These are phyloP conservation scores for Penicillium salamii DNA, from an alignment of 495 filamentous ascomycete species.

Conservation along the genomic window DNA sequence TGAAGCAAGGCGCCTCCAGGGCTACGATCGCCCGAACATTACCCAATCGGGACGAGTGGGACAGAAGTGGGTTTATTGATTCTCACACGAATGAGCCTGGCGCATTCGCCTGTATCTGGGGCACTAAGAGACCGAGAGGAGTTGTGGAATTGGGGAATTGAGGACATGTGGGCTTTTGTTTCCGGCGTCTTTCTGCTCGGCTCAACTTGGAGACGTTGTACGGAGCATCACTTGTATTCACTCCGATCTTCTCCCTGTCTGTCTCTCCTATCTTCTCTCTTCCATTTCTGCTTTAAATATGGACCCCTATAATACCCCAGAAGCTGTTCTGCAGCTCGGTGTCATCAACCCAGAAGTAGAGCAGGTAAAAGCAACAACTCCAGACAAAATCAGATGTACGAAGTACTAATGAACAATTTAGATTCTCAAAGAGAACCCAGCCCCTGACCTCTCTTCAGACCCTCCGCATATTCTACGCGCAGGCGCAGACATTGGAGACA, in stretches of 20 bases:
- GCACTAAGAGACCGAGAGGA: too few relatives aligned
- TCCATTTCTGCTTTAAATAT: not conserved
- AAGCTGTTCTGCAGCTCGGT: not conserved
- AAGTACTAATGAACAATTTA: not conserved
- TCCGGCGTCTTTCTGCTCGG: too few relatives aligned
- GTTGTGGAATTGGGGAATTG: too few relatives aligned
- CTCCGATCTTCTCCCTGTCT: not conserved
- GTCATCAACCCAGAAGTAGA: not conserved
- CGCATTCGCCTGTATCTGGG: too few relatives aligned
- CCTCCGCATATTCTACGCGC: not conserved
- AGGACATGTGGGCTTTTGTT: too few relatives aligned
- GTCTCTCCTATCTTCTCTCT: not conserved
- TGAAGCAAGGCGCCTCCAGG: too few relatives aligned
- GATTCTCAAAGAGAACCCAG: not conserved
- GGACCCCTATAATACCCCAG: not conserved
- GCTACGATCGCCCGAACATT: too few relatives aligned
- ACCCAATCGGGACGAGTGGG: too few relatives aligned
- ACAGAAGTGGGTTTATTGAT: too few relatives aligned
- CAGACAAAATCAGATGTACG: not conserved
- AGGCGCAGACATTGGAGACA: not conserved
- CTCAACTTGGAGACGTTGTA: too few relatives aligned
- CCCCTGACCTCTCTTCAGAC: not conserved
- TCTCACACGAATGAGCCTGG: too few relatives aligned
- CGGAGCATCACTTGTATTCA: too few relatives aligned
- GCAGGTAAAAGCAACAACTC: not conserved